A percentile compares a stretch with the other conserved stretches of the same genome.
These are phyloP conservation scores for Populus ilicifolia DNA, from an alignment of 345 rosid genomes.

Conservation along the genomic window DNA sequence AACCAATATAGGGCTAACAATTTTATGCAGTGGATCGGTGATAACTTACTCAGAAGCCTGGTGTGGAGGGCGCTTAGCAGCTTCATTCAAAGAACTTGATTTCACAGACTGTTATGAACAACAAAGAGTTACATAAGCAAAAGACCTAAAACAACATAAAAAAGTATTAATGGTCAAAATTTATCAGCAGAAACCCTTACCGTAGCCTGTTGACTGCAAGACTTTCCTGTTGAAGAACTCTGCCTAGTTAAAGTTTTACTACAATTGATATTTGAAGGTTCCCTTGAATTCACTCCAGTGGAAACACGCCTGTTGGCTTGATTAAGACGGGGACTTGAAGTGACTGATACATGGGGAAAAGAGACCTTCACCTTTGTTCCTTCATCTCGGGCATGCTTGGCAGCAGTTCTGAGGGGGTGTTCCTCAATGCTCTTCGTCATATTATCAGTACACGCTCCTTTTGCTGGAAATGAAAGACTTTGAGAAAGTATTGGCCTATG, in stretches of 20 bases:
- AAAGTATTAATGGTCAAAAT: background rate
- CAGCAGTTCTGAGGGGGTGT: slow-evolving; percentile 27
- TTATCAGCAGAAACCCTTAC: slow-evolving; percentile 28
- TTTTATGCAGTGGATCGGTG: background rate
- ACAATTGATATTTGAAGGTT: slow-evolving; percentile 16
- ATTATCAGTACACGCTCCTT: slow-evolving; percentile 39
- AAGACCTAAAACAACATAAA: background rate
- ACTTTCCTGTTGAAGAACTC: slow-evolving; percentile 31
- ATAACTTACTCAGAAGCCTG: slow-evolving; percentile 48
- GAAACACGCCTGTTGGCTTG: slow-evolving; percentile 27
- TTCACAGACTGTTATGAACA: slow-evolving; percentile 41
- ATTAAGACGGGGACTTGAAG: slow-evolving; percentile 23
- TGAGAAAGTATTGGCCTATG: slow-evolving; percentile 57
- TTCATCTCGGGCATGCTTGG: slow-evolving; percentile 37
- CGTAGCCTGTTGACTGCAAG: slow-evolving; percentile 32
- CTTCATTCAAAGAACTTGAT: slow-evolving; percentile 33
- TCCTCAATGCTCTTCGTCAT: slow-evolving; percentile 57
- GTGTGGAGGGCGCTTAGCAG: slow-evolving; percentile 28
- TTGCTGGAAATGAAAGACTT: slow-evolving; percentile 66
- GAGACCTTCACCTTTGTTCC: slow-evolving; percentile 22
- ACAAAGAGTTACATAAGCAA: slow-evolving; percentile 2
- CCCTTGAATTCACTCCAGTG: slow-evolving; percentile 29
- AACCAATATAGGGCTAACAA: background rate
- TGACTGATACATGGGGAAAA: slow-evolving; percentile 29
- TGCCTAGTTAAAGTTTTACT: slow-evolving; percentile 28